Percentiles rank a stretch among this genome's conserved stretches.
These are phyloP conservation scores for Zymoseptoria brevis DNA, from an alignment of 2,329 filamentous ascomycete genomes.

Conservation along the genomic window DNA sequence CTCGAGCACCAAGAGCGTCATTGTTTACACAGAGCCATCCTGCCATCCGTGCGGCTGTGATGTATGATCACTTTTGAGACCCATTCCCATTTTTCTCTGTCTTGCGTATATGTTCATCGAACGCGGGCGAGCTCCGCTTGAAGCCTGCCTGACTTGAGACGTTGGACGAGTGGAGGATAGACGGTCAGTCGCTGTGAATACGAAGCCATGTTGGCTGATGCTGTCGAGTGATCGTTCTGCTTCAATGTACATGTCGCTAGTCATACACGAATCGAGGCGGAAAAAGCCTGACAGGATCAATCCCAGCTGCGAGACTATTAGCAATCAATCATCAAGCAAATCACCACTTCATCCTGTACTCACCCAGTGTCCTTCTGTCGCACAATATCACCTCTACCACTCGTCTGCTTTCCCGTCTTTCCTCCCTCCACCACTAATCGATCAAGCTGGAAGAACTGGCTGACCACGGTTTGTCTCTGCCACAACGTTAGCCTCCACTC, in stretches of 20 bases:
- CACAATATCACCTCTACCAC: constrained; percentile 57
- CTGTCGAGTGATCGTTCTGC: neutral
- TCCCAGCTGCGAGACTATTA: neutral
- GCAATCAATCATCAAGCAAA: neutral
- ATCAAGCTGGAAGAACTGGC: constrained; percentile 90
- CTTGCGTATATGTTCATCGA: too few species aligned
- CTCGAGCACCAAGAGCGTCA: too few species aligned
- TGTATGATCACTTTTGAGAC: too few species aligned
- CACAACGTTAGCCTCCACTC: neutral
- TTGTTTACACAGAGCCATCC: too few species aligned
- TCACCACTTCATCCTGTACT: constrained; percentile 24
- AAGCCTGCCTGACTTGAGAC: too few species aligned
- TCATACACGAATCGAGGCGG: neutral
- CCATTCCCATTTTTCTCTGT: too few species aligned
- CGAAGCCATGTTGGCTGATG: too few species aligned
- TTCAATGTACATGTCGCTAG: neutral
- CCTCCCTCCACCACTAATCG: constrained; percentile 85
- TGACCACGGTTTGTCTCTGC: constrained; percentile 90
- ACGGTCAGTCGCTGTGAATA: too few species aligned
- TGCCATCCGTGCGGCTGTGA: too few species aligned
- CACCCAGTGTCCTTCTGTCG: constrained; percentile 75
- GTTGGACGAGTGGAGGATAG: too few species aligned
- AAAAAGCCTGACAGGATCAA: neutral
- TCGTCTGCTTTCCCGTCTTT: constrained; percentile 66
- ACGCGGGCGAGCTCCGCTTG: too few species aligned